Evolutionary conservation across 192 early-diverging fungal genomes (phyloP).

Genomic region (Coemansia furcata): DNA sequence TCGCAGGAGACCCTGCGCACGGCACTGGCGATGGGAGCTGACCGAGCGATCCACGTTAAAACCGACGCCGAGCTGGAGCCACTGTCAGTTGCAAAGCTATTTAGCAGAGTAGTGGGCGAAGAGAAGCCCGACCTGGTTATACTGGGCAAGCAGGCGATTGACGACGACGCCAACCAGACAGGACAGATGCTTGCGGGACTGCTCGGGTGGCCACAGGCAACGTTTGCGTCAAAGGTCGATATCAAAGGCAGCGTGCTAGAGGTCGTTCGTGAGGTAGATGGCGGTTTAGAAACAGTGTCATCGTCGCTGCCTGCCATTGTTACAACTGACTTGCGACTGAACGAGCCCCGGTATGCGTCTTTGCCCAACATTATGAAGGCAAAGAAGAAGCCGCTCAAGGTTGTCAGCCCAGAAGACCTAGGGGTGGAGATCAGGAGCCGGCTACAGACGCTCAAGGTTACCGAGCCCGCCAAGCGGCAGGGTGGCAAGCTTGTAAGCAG

Average conservation of each 20-base stretch:
- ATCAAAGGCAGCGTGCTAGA: conserved; percentile 62
- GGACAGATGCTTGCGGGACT: conserved; percentile 99
- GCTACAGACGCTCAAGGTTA: conserved; percentile 84
- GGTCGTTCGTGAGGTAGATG: conserved; percentile 96
- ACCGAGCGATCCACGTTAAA: conserved; percentile 92
- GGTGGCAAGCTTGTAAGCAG: conserved; percentile 88
- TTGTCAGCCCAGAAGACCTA: conserved; percentile 72
- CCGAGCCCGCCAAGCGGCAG: conserved; percentile 88
- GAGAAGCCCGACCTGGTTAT: conserved; percentile 93
- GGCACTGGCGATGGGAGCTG: conserved; percentile 97
- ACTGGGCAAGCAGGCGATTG: conserved; percentile 98
- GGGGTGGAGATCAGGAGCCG: conserved; percentile 82
- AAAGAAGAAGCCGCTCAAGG: conserved; percentile 94
- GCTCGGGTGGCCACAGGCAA: conserved; percentile 91
- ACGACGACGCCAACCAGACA: conserved; percentile 96
- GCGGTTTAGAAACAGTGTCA: conserved; percentile 89
- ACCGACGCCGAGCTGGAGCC: conserved; percentile 81
- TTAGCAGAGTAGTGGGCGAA: conserved; percentile 84
- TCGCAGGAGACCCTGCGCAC: conserved; percentile 89
- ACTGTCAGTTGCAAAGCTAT: conserved; percentile 85
- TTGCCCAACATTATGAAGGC: conserved; percentile 97
- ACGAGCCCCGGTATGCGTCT: conserved; percentile 94
- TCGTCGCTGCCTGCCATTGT: conserved; percentile 87
- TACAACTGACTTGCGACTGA: conserved; percentile 94
- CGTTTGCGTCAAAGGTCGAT: conserved; percentile 96